These are phyloP conservation scores for Xylaria telfairii DNA, from an alignment of 495 filamentous ascomycete genomes.

Conservation along the genomic window DNA sequence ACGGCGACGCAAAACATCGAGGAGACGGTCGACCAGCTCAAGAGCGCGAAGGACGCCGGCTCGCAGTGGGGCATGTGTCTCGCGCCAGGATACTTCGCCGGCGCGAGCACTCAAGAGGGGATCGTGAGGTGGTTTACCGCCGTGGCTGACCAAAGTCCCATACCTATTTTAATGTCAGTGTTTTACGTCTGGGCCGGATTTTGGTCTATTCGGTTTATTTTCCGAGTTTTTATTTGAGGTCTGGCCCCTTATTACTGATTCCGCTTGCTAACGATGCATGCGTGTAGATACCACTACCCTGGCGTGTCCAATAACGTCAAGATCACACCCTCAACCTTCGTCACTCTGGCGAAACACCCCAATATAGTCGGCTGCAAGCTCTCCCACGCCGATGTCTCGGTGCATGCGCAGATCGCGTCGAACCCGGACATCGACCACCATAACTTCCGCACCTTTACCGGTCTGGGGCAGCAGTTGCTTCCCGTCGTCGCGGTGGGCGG, in stretches of 20 bases:
- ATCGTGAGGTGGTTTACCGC: constrained; percentile 60
- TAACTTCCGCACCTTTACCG: constrained; percentile 66
- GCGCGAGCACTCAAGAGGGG: constrained; percentile 52
- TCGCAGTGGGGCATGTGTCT: constrained; percentile 68
- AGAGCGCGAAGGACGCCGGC: constrained; percentile 63
- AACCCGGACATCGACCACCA: constrained; percentile 55
- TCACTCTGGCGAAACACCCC: constrained; percentile 57
- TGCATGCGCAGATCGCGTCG: constrained; percentile 64
- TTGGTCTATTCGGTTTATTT: neutral
- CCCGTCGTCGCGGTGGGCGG: constrained; percentile 64
- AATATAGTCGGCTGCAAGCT: constrained; percentile 74
- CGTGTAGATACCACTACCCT: constrained; percentile 66
- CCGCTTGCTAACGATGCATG: neutral
- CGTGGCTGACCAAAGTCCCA: constrained; percentile 59
- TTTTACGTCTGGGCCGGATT: too few species aligned
- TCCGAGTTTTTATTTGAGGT: neutral
- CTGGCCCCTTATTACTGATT: neutral
- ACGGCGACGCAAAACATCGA: constrained; percentile 67
- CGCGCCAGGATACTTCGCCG: constrained; percentile 63
- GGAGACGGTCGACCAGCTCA: constrained; percentile 65
- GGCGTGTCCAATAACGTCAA: constrained; percentile 67
- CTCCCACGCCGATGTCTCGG: constrained; percentile 68
- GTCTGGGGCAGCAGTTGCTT: constrained; percentile 69
- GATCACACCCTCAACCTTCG: constrained; percentile 61
- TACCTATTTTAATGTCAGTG: constrained; percentile 60